A percentile compares a stretch with the other conserved stretches of the same genome.
Conservation (phyloP, 1,139 yeast species). For the Taphrina confusa region DNA sequence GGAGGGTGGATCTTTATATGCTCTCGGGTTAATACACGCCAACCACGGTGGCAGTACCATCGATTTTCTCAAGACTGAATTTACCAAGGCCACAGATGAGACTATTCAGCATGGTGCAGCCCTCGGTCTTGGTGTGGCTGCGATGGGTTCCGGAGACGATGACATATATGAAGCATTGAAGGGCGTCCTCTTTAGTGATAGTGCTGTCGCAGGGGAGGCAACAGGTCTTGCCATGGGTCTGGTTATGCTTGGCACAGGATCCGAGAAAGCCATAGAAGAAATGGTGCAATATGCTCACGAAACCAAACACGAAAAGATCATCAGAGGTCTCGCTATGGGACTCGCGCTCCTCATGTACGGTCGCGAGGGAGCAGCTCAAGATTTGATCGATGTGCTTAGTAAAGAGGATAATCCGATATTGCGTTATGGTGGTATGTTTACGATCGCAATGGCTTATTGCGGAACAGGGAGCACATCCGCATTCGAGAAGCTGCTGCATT, state of each 20-base stretch:
- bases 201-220: constrained; percentile 94
- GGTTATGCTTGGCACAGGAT: constrained; percentile 92
- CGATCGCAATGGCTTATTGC: constrained; percentile 92
- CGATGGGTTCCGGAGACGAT: constrained; percentile 83
- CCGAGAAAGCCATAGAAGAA: constrained; percentile 68
- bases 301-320: constrained; percentile 92
- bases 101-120: constrained; percentile 94
- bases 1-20: constrained; percentile 94
- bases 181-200: constrained; percentile 82
- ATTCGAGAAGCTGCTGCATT: constrained; percentile 78
- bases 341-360: constrained; percentile 85
- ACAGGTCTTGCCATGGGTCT: constrained; percentile 97
- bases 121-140: constrained; percentile 94
- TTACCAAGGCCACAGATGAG: constrained; percentile 53
- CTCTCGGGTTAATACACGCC: constrained; percentile 89
- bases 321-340: constrained; percentile 88
- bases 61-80: constrained; percentile 67
- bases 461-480: constrained; percentile 93
- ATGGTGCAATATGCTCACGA: constrained; percentile 92
- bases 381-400: constrained; percentile 65
- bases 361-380: constrained; percentile 78
- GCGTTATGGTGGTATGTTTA: constrained; percentile 94
- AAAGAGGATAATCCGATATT: constrained; percentile 77
- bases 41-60: constrained; percentile 92
- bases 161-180: constrained; percentile 79